phyloP scores from a whole-genome alignment of 805 yeast species.

The Candida hispaniensis region DNA sequence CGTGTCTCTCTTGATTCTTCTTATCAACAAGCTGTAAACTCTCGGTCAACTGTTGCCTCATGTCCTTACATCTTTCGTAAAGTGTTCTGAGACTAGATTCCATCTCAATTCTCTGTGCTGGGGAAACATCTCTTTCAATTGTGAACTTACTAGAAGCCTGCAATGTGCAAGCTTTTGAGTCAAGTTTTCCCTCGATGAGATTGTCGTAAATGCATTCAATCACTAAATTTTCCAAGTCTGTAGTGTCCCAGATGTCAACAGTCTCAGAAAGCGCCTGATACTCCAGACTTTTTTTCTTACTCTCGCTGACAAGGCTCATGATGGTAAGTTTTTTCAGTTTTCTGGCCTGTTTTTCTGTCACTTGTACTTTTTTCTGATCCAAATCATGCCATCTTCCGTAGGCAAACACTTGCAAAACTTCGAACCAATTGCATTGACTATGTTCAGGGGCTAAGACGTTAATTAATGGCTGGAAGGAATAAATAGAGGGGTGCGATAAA shows the following conservation, averaged over 20 bases:
- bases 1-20: slow-evolving; percentile 14
- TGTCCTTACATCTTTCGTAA: slow-evolving; percentile 11
- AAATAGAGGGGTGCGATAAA: slow-evolving; percentile 1
- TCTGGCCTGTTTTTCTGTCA: slow-evolving; percentile 14
- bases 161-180: slow-evolving; percentile 21
- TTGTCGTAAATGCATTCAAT: slow-evolving; percentile 23
- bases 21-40: slow-evolving; percentile 15
- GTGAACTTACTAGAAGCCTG: too few relatives aligned
- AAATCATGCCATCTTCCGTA: slow-evolving; percentile 20
- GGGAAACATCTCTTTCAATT: slow-evolving; percentile 19
- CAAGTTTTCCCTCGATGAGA: slow-evolving; percentile 21
- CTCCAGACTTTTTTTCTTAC: slow-evolving; percentile 14
- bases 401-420: slow-evolving; percentile 18
- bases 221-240: slow-evolving; percentile 21
- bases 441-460: slow-evolving; percentile 1
- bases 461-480: slow-evolving; percentile 8
- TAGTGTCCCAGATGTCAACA: slow-evolving; percentile 16
- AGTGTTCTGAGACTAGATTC: slow-evolving; percentile 2
- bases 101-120: slow-evolving; percentile 1
- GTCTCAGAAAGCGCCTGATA: slow-evolving; percentile 16
- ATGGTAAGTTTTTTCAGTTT: slow-evolving; percentile 23
- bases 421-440: slow-evolving; percentile 13
- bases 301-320: slow-evolving; percentile 16
- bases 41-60: slow-evolving; percentile 17
- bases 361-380: not conserved